Percentiles rank a stretch among this genome's conserved stretches.
Evolutionary conservation across 1,139 yeast genomes (phyloP).

Genomic region (Magnusiomyces suaveolens): DNA sequence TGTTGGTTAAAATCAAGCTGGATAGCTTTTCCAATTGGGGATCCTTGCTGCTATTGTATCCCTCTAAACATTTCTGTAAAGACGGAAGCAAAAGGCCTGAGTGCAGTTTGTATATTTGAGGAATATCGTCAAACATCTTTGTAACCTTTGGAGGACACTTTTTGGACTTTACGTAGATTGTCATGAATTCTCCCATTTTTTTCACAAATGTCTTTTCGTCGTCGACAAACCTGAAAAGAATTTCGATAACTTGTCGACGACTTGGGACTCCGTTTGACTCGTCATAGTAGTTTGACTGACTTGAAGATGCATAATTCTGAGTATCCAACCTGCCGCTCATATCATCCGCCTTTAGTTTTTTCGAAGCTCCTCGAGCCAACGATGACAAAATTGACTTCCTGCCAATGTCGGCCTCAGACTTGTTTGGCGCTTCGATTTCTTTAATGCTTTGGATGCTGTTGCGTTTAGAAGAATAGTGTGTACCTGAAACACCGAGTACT

Average conservation of each 20-base stretch:
- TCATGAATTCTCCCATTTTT: slow-evolving; percentile 20
- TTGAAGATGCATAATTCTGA: no score
- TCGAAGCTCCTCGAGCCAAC: no score
- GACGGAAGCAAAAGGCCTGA: slow-evolving; percentile 17
- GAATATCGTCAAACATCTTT: slow-evolving; percentile 20
- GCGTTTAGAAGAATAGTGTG: no score
- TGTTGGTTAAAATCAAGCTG: slow-evolving; percentile 11
- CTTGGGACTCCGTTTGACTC: not conserved
- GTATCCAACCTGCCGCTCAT: no score
- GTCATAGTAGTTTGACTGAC: no score
- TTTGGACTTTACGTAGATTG: slow-evolving; percentile 16
- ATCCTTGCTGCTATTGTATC: slow-evolving; percentile 8
- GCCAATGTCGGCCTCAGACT: no score
- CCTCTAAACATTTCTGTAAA: slow-evolving; percentile 17
- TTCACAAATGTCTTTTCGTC: slow-evolving; percentile 20
- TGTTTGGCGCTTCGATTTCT: no score
- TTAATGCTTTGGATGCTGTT: no score
- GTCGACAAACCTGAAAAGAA: slow-evolving; percentile 17
- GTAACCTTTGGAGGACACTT: slow-evolving; percentile 16
- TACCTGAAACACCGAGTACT: no score
- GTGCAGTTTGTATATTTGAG: slow-evolving; percentile 23
- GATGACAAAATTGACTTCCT: no score
- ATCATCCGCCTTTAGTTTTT: no score
- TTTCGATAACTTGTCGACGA: slow-evolving; percentile 4
- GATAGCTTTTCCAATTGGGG: slow-evolving; percentile 16